These are phyloP conservation scores for Penicillium glabrum DNA, from an alignment of 2,329 filamentous ascomycete species.

Conservation along the genomic window DNA sequence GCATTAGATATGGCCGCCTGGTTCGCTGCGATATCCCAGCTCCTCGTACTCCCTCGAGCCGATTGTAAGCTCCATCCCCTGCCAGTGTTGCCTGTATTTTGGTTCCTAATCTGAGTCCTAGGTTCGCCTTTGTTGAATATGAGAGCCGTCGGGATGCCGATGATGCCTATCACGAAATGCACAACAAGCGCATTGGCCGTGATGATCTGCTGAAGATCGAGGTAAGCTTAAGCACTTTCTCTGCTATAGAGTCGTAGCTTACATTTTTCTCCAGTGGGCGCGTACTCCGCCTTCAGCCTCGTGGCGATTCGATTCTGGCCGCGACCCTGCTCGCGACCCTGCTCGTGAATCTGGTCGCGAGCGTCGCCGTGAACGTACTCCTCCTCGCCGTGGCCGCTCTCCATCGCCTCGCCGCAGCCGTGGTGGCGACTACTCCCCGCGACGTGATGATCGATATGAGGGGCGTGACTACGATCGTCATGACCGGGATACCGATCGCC, in stretches of 20 bases:
- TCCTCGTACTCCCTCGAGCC: conserved; percentile 86
- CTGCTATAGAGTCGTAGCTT: not conserved
- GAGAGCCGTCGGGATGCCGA: conserved; percentile 97
- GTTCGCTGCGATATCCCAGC: conserved; percentile 98
- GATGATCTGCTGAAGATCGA: conserved; percentile 98
- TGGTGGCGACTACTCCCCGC: conserved; percentile 73
- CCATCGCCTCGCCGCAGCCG: conserved; percentile 59
- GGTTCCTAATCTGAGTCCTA: conserved; percentile 27
- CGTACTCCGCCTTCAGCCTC: conserved; percentile 96
- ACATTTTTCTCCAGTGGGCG: conserved; percentile 69
- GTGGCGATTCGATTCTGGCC: conserved; percentile 93
- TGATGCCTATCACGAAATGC: conserved; percentile 99
- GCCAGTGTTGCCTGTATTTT: conserved; percentile 14
- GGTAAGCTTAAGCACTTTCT: conserved; percentile 53
- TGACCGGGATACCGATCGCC: conserved; percentile 72
- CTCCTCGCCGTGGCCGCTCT: conserved; percentile 69
- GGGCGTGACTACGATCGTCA: conserved; percentile 65
- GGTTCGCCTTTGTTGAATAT: conserved; percentile 98
- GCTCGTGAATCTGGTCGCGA: conserved; percentile 42
- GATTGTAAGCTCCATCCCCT: conserved; percentile 71
- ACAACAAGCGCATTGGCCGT: conserved; percentile 96
- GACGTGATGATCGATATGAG: conserved; percentile 83
- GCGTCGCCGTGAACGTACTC: conserved; percentile 63
- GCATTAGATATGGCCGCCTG: conserved; percentile 83
- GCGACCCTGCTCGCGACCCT: conserved; percentile 57